Percentiles rank a stretch among this genome's conserved stretches.
Conservation (phyloP, 148 eudicot genomes). For the Diospyros kaki region DNA sequence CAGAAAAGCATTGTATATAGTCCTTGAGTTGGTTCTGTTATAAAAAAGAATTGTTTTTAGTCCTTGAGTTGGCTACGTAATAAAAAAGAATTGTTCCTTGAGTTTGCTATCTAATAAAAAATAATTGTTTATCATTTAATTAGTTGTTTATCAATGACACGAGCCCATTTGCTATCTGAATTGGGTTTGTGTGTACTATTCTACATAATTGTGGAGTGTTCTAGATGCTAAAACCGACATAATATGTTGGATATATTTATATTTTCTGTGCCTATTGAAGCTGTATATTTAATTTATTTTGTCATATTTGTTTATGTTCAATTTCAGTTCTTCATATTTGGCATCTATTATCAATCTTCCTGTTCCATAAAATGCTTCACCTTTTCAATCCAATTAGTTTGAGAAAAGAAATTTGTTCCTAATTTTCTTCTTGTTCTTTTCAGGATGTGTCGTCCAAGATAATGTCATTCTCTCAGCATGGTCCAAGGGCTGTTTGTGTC, state of each 20-base stretch:
- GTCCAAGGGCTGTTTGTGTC: conserved; percentile 80
- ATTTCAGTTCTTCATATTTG: neutral
- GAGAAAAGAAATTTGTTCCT: neutral
- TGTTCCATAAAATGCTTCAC: neutral
- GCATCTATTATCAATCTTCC: neutral
- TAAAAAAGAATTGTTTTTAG: too few species aligned
- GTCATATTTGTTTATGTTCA: conserved; percentile 1
- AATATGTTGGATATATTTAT: neutral
- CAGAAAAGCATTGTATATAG: too few species aligned
- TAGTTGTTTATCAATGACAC: too few species aligned
- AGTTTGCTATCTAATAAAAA: too few species aligned
- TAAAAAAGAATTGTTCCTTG: too few species aligned
- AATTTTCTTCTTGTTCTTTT: neutral
- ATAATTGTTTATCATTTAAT: too few species aligned
- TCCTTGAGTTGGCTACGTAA: too few species aligned
- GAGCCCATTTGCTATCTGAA: too few species aligned
- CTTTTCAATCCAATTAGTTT: neutral
- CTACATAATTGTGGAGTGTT: too few species aligned
- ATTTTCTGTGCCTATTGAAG: neutral
- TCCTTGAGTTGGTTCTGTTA: too few species aligned
- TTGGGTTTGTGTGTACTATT: too few species aligned
- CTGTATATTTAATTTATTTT: neutral
- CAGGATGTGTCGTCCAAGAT: conserved; percentile 83
- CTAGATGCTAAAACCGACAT: neutral
- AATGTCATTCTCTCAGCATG: conserved; percentile 83